Evolutionary conservation across 1,139 yeast species (phyloP).

Genomic region (Lodderomyces parapsilosis): DNA sequence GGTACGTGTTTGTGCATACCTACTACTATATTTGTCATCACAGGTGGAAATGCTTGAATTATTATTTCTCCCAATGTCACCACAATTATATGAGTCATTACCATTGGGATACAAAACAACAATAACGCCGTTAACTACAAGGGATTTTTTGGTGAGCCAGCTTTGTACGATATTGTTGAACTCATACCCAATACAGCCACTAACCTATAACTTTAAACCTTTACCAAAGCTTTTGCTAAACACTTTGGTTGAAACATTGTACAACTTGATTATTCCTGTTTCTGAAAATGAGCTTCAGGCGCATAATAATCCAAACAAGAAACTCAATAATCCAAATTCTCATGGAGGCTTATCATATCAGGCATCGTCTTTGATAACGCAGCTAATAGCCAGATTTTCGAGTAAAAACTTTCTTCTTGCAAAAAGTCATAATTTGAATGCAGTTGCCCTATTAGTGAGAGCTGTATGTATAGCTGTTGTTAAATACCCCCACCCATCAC

Average conservation of each 20-base stretch:
- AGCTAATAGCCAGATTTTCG: slow-evolving; percentile 49
- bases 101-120: slow-evolving; percentile 47
- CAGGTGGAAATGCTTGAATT: slow-evolving; percentile 40
- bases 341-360: slow-evolving; percentile 57
- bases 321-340: slow-evolving; percentile 32
- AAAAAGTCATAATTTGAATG: slow-evolving; percentile 50
- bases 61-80: slow-evolving; percentile 38
- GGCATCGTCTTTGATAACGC: slow-evolving; percentile 56
- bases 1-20: slow-evolving; percentile 58
- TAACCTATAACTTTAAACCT: slow-evolving; percentile 5
- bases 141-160: slow-evolving; percentile 63
- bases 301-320: slow-evolving; percentile 25
- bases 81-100: slow-evolving; percentile 39
- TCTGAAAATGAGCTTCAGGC: slow-evolving; percentile 16
- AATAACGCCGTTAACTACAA: slow-evolving; percentile 44
- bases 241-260: slow-evolving; percentile 54
- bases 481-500: slow-evolving; percentile 49
- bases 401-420: slow-evolving; percentile 40
- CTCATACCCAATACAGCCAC: slow-evolving; percentile 1
- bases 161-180: slow-evolving; percentile 30
- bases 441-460: slow-evolving; percentile 57
- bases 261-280: slow-evolving; percentile 56
- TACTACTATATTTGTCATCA: slow-evolving; percentile 60
- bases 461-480: slow-evolving; percentile 52
- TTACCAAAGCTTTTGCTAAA: slow-evolving; percentile 12